Evolutionary conservation across 805 yeast species (phyloP), one percentile per base, ranked within the genome.

Genomic region (Starmerella stigmatis): DNA sequence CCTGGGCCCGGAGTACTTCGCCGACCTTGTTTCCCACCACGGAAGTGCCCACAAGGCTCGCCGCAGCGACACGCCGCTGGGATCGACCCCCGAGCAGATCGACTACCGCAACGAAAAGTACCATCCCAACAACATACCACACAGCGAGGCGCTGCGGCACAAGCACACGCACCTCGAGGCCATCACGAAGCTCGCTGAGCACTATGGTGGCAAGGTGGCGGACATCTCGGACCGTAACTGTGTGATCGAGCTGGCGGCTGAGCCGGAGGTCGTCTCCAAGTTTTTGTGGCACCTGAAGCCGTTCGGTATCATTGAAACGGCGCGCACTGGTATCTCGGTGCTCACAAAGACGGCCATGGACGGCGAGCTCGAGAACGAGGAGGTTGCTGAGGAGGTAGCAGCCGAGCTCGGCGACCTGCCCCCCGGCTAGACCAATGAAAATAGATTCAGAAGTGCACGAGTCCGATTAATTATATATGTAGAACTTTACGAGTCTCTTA

Each of bases 291-390:
- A 92, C 61, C 72, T 88, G 61, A 92, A 86, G 64, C 98, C 98
- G 36, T 92, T 92, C 61, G 98, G 98, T 60, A 79, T 92, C 47
- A 74, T 92, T 60, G 98, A 92, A 68, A 82, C 89, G 58, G 95
- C 96, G 35, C 78, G 98, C 69, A 81, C 94, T 21, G 98, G 98
- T 68, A 85, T 89, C 94, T 86, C 92, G 89, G 98, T 97, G 9
- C 74, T 92, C 59, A 94, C 97, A 60, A 80, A 96, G 74, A 85
- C 97, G 41, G 96, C 95, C 34, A 68, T 86, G 56, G 84, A 79
- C 52, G 67, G 67, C 19, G 63, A 60, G 34, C 27, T 47, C 25
- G 48, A 30, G 28, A 72, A 67, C 11, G 73, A 69, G 17, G 77
- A 42, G 38, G 39, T 29, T 30, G 67, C 63, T 34, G 73, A 67